Conservation (phyloP, 2,329 filamentous ascomycete species). For the Colletotrichum musae region DNA sequence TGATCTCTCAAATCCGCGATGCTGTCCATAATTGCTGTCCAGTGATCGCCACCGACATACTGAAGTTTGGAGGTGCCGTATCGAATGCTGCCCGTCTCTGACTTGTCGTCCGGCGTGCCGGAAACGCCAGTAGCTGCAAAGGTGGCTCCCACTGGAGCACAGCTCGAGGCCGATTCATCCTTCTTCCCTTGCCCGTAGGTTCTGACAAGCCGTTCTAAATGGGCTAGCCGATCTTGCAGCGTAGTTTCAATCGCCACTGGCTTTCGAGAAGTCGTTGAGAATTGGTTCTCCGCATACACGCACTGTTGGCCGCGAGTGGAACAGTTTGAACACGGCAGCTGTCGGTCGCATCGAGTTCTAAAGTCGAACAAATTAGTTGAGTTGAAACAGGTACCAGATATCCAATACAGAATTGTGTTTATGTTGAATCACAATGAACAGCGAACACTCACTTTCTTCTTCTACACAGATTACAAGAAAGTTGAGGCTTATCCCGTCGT, state of each 20-base stretch:
- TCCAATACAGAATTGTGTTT: too few relatives aligned
- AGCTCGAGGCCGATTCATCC: rapidly evolving
- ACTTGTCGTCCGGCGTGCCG: constrained; percentile 25
- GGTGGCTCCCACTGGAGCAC: neutral
- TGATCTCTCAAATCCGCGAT: constrained; percentile 57
- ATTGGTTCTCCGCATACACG: constrained; percentile 44
- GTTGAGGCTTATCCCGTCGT: constrained; percentile 51
- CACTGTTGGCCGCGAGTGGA: constrained; percentile 33
- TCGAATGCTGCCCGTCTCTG: constrained; percentile 51
- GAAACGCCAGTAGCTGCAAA: neutral
- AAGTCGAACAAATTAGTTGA: too few relatives aligned
- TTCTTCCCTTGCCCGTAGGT: constrained; percentile 30
- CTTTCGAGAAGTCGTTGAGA: neutral
- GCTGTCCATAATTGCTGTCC: constrained; percentile 57
- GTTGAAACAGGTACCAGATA: too few relatives aligned
- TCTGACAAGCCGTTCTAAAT: constrained; percentile 50
- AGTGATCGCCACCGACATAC: constrained; percentile 56
- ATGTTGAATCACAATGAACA: too few relatives aligned
- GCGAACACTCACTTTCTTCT: constrained; percentile 50
- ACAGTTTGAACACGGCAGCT: constrained; percentile 45
- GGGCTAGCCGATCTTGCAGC: constrained; percentile 44
- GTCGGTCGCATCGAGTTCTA: constrained; percentile 47
- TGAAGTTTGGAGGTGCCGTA: constrained; percentile 43
- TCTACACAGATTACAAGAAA: constrained; percentile 53
- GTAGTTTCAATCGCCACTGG: neutral